Percentiles rank a stretch among this genome's conserved stretches.
phyloP scores from a whole-genome alignment of 1,284 basidiomycete species.

The Schizophyllum commune region DNA sequence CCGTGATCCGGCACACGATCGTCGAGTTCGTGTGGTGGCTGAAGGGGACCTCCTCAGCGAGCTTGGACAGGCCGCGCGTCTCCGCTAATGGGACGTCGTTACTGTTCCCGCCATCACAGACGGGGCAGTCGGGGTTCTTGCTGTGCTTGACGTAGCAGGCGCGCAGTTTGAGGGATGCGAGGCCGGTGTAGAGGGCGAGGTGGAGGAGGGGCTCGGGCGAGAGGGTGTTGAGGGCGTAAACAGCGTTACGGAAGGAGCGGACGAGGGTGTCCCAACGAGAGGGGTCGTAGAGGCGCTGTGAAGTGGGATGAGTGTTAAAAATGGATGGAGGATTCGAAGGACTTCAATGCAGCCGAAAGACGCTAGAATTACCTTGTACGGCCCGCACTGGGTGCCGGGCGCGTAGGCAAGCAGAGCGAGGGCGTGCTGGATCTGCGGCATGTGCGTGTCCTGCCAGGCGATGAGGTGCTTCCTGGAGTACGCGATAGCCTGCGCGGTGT shows the following conservation, averaged over 20 bases:
- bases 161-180: constrained; percentile 82
- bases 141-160: constrained; percentile 56
- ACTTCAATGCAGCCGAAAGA: background rate
- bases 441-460: constrained; percentile 76
- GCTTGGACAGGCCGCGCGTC: constrained; percentile 55
- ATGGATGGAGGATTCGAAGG: background rate
- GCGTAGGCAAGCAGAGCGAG: constrained; percentile 72
- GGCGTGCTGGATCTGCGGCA: constrained; percentile 69
- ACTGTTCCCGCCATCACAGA: constrained; percentile 68
- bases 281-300: constrained; percentile 74
- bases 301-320: background rate
- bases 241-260: constrained; percentile 74
- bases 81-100: constrained; percentile 21
- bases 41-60: constrained; percentile 84
- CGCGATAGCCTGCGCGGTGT: constrained; percentile 70
- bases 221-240: constrained; percentile 79
- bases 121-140: constrained; percentile 86
- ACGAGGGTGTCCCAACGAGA: constrained; percentile 71
- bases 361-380: constrained; percentile 51
- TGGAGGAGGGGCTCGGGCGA: constrained; percentile 82
- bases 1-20: constrained; percentile 86
- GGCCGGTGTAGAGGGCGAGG: constrained; percentile 82
- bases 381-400: constrained; percentile 55
- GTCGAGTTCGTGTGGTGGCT: constrained; percentile 94
- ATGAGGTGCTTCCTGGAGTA: constrained; percentile 82